These are phyloP conservation scores for Curvularia sp. DNA, from an alignment of 2,329 filamentous ascomycete genomes.

Conservation along the genomic window DNA sequence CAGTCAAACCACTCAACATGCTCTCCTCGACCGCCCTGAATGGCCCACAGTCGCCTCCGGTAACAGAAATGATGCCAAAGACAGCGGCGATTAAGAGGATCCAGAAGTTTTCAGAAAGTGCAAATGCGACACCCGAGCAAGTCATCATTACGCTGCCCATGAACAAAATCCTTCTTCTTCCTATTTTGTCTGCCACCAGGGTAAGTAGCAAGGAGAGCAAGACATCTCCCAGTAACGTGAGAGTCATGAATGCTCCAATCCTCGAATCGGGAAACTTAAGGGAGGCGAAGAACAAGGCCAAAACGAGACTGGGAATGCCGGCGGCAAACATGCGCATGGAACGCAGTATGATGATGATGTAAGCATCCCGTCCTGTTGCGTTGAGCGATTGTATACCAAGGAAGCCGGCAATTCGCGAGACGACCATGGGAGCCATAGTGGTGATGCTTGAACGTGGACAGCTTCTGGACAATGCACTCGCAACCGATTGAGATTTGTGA, in stretches of 20 bases:
- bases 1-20: slow-evolving; percentile 48
- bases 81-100: slow-evolving; percentile 48
- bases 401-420: slow-evolving; percentile 36
- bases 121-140: slow-evolving; percentile 47
- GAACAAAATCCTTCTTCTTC: slow-evolving; percentile 46
- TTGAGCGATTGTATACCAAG: slow-evolving; percentile 44
- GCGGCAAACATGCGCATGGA: slow-evolving; percentile 47
- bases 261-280: slow-evolving; percentile 46
- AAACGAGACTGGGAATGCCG: slow-evolving; percentile 49
- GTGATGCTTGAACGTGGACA: neutral
- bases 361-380: slow-evolving; percentile 47
- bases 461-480: neutral
- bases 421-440: slow-evolving; percentile 29
- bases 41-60: slow-evolving; percentile 46
- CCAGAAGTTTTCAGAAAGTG: slow-evolving; percentile 49
- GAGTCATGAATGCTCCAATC: slow-evolving; percentile 53
- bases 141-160: slow-evolving; percentile 50
- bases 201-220: slow-evolving; percentile 48
- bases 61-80: slow-evolving; percentile 50
- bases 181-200: slow-evolving; percentile 50
- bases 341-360: slow-evolving; percentile 54
- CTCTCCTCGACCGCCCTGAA: slow-evolving; percentile 49
- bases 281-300: slow-evolving; percentile 50
- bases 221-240: slow-evolving; percentile 52
- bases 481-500: neutral